phyloP scores from a whole-genome alignment of 2,329 filamentous ascomycete species.

The Trichoderma oligosporum region DNA sequence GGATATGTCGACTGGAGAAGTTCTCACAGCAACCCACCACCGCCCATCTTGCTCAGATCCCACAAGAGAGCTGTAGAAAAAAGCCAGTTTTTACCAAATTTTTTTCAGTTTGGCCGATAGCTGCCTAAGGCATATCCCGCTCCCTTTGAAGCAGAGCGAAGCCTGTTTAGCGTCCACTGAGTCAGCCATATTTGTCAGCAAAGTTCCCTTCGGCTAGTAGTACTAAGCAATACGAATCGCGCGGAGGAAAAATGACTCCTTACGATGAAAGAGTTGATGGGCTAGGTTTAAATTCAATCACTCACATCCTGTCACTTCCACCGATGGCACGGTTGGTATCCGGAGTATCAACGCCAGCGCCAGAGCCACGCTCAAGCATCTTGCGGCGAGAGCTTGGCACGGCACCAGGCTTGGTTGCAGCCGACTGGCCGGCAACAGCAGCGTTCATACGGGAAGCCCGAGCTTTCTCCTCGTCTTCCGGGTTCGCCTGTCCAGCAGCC shows the following conservation, averaged over 20 bases:
- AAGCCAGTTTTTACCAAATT: constrained; percentile 25
- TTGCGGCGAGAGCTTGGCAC: constrained; percentile 78
- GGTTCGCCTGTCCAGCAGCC: constrained; percentile 63
- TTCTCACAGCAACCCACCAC: constrained; percentile 21
- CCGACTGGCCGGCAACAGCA: constrained; percentile 61
- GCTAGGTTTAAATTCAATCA: constrained; percentile 55
- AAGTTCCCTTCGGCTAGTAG: constrained; percentile 69
- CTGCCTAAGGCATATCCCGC: constrained; percentile 45
- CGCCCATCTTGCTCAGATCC: constrained; percentile 16
- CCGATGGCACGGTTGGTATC: constrained; percentile 72
- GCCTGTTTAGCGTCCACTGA: constrained; percentile 81
- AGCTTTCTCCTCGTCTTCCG: constrained; percentile 73
- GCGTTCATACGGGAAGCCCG: constrained; percentile 64
- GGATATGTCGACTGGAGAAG: constrained; percentile 27
- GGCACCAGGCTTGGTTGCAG: constrained; percentile 66
- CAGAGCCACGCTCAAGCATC: constrained; percentile 67
- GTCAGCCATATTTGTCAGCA: constrained; percentile 74
- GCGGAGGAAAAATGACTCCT: constrained; percentile 75
- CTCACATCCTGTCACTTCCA: constrained; percentile 95
- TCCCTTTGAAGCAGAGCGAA: constrained; percentile 77
- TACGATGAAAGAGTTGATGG: constrained; percentile 66
- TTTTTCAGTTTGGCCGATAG: constrained; percentile 36
- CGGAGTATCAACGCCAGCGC: constrained; percentile 60
- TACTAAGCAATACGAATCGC: constrained; percentile 71
- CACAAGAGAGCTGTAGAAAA: constrained; percentile 19